Evolutionary conservation across 306 rosid species (phyloP).

Genomic region (Trichosanthes cucumerina): DNA sequence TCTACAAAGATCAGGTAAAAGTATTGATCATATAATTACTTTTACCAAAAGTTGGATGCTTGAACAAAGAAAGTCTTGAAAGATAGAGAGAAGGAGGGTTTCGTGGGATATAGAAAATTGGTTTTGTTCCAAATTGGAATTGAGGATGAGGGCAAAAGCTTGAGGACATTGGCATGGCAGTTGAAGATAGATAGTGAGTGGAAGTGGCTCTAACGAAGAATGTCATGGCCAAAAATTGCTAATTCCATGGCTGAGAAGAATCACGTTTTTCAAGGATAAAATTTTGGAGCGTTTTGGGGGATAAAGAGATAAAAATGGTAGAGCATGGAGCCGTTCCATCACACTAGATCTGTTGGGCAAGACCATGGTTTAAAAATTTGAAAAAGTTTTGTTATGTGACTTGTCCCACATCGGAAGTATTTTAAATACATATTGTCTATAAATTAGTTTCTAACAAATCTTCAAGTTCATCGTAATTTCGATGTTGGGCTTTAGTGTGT

Average conservation of each 20-base stretch:
- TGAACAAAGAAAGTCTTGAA: conserved; percentile 32
- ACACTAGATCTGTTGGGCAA: neutral
- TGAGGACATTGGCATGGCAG: conserved; percentile 53
- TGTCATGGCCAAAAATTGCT: conserved; percentile 9
- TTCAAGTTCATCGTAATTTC: too few species aligned
- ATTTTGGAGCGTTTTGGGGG: conserved; percentile 12
- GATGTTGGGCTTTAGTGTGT: too few species aligned
- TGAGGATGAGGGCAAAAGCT: conserved; percentile 44
- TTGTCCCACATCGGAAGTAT: too few species aligned
- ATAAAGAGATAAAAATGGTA: conserved; percentile 2
- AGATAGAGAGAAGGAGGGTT: conserved; percentile 17
- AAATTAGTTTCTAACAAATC: too few species aligned
- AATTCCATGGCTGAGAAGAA: conserved; percentile 1
- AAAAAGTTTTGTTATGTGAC: too few species aligned
- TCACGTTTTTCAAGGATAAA: conserved; percentile 20
- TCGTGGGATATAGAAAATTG: conserved; percentile 14
- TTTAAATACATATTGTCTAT: too few species aligned
- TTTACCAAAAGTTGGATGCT: conserved; percentile 28
- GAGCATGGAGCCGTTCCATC: neutral
- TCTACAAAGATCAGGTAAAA: neutral
- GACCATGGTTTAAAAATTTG: too few species aligned
- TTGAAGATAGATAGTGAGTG: conserved; percentile 27
- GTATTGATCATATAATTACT: conserved; percentile 12
- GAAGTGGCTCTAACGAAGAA: conserved; percentile 19
- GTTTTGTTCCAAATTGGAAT: conserved; percentile 23